These are phyloP conservation scores for Colletotrichum tropicicola DNA, from an alignment of 2,329 filamentous ascomycete species.

Conservation along the genomic window DNA sequence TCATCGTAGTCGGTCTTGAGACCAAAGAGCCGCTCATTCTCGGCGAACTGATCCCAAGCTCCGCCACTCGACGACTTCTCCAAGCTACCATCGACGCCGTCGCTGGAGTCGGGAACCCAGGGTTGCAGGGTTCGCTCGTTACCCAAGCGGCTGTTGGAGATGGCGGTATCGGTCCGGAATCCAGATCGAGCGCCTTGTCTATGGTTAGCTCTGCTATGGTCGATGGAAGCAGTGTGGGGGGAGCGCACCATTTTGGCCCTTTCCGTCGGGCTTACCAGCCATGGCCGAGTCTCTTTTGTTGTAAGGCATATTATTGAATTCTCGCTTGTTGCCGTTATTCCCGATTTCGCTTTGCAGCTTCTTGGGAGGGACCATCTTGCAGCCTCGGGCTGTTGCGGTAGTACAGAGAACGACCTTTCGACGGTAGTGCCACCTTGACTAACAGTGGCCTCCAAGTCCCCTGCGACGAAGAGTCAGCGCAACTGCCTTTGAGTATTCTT, in stretches of 20 bases:
- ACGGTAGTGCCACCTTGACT: slow-evolving; percentile 26
- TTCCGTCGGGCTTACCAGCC: slow-evolving; percentile 44
- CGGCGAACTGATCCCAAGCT: slow-evolving; percentile 93
- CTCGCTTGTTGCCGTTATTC: slow-evolving; percentile 26
- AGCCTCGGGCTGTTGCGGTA: slow-evolving; percentile 16
- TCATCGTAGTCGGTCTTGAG: slow-evolving; percentile 92
- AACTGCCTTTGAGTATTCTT: not conserved
- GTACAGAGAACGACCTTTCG: slow-evolving; percentile 17
- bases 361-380: slow-evolving; percentile 27
- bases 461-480: slow-evolving; percentile 17
- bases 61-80: slow-evolving; percentile 61
- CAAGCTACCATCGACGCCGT: slow-evolving; percentile 75
- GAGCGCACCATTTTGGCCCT: slow-evolving; percentile 49
- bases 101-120: slow-evolving; percentile 77
- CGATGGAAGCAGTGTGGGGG: not conserved
- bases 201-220: slow-evolving; percentile 17
- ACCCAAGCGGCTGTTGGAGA: slow-evolving; percentile 76
- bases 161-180: slow-evolving; percentile 90
- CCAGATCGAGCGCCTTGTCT: slow-evolving; percentile 68
- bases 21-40: slow-evolving; percentile 88
- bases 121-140: slow-evolving; percentile 81
- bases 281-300: slow-evolving; percentile 48
- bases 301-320: slow-evolving; percentile 43
- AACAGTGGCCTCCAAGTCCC: slow-evolving; percentile 18
- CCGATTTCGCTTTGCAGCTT: slow-evolving; percentile 26